Evolutionary conservation across 1,139 yeast genomes (phyloP), one percentile per base, ranked within the genome.

Genomic region (Kodamaea suecica): DNA sequence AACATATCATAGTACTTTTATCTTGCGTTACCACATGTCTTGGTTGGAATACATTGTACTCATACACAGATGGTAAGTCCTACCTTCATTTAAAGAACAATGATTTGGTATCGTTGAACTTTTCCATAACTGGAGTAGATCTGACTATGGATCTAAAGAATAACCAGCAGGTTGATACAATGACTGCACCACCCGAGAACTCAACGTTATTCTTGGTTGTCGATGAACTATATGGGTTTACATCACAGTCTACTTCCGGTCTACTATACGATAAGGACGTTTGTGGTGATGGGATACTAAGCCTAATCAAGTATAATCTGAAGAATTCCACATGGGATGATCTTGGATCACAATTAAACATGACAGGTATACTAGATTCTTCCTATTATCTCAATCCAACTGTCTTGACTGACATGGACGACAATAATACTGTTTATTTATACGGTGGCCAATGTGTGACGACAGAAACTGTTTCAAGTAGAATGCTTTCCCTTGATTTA

Each of bases 381-480:
- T 53, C 62, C 1, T 66, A 45, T 40, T 67, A 66, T 40, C 46
- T 48, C 17, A 42, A 55, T 27, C 47, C 76, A 4, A 45, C 73
- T 2, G 56, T 70, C 33, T 49, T 73, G 47, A 51, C 71, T 6
- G 63, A 73, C 0, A 51, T 62, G 13, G 40, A 38, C 14, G 63
- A 57, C 19, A 42, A 52, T 5, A 44, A 53, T 13, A 55, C 64
- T 3, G 49, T 75, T 1, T 75, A 70, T 44, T 59, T 76, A 2
- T 76, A 69, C 44, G 80, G 81, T 3, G 82, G 82, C 0, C 29
- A 38, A 6, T 57, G 69, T 31, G 29, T 37, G 3, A 23, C 38
- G 1, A 37, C 40, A 0, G 52, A 50, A 1, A 33, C 40, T 5
- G 55, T 70, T 4, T 60, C 74, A 3, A 51, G 52, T 38, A 50